These are phyloP conservation scores for Eucalyptus marginata DNA, from an alignment of 345 rosid genomes.

Conservation along the genomic window DNA sequence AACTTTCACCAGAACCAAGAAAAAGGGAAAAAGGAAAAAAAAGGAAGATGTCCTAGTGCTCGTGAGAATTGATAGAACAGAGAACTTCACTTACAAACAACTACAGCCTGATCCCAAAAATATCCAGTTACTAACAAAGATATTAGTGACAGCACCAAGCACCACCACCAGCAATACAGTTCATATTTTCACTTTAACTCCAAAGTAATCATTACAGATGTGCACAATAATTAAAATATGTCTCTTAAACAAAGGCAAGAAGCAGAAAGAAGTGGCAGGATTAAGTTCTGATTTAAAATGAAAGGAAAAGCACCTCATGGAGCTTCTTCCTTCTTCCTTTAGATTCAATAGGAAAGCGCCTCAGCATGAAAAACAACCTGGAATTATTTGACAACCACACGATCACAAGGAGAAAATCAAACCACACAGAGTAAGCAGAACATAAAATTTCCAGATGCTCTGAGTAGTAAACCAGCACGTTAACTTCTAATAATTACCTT, in stretches of 20 bases:
- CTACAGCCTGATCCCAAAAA: not conserved
- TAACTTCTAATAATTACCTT: slow-evolving; percentile 40
- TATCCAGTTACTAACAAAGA: not conserved
- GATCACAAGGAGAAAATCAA: not conserved
- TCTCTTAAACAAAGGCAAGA: not conserved
- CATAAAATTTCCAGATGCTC: not conserved
- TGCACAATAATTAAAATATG: not conserved
- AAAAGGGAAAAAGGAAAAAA: not conserved
- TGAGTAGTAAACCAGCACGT: not conserved
- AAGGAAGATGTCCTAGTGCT: not conserved
- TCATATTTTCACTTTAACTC: not conserved
- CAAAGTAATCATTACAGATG: not conserved
- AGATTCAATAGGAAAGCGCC: slow-evolving; percentile 95
- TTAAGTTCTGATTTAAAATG: not conserved
- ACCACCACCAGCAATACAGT: not conserved
- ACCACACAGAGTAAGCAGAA: not conserved
- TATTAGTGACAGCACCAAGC: not conserved
- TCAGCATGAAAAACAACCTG: slow-evolving; percentile 91
- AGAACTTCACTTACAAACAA: not conserved
- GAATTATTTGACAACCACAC: not conserved
- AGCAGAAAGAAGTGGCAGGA: not conserved
- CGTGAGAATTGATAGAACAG: not conserved
- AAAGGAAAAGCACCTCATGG: slow-evolving; percentile 55
- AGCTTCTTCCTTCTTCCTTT: slow-evolving; percentile 99
- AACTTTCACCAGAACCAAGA: not conserved